These are phyloP conservation scores for Pleurotus salmoneostramineus DNA, from an alignment of 768 basidiomycete genomes.

Conservation along the genomic window DNA sequence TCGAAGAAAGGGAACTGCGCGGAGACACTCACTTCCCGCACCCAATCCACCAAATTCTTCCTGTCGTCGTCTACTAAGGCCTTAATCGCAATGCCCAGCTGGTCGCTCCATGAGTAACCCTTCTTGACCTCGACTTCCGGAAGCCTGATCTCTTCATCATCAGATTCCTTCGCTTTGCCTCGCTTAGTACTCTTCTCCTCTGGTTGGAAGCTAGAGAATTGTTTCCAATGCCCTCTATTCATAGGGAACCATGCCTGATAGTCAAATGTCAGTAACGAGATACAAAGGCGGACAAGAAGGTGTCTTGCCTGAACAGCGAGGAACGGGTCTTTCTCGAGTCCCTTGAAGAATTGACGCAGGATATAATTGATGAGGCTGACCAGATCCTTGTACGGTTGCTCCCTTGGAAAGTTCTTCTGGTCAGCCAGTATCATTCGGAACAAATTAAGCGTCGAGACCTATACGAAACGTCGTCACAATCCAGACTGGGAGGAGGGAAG, in stretches of 20 bases:
- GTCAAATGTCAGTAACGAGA: constrained; percentile 3
- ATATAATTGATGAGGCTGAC: constrained; percentile 81
- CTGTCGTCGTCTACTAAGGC: constrained; percentile 66
- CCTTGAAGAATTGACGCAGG: constrained; percentile 93
- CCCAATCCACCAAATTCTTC: constrained; percentile 69
- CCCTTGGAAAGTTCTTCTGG: constrained; percentile 72
- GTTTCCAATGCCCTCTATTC: constrained; percentile 84
- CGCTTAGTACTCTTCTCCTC: constrained; percentile 34
- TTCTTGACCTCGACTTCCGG: constrained; percentile 81
- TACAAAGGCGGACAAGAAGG: constrained; percentile 6
- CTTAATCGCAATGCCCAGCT: constrained; percentile 82
- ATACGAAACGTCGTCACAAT: constrained; percentile 15
- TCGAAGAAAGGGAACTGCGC: not conserved
- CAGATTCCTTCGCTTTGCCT: constrained; percentile 27
- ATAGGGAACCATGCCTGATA: constrained; percentile 84
- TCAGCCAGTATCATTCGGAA: constrained; percentile 87
- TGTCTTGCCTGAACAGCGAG: constrained; percentile 76
- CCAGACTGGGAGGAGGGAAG: not conserved
- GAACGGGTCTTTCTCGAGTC: constrained; percentile 78
- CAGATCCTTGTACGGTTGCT: constrained; percentile 80
- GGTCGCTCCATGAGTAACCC: constrained; percentile 84
- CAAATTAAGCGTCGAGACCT: constrained; percentile 88
- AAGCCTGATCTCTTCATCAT: constrained; percentile 41
- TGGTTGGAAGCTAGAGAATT: constrained; percentile 75
- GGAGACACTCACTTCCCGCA: constrained; percentile 61